Base-by-base conservation (phyloP, 2,329 filamentous ascomycete genomes). In the Fusarium sp. region DNA sequence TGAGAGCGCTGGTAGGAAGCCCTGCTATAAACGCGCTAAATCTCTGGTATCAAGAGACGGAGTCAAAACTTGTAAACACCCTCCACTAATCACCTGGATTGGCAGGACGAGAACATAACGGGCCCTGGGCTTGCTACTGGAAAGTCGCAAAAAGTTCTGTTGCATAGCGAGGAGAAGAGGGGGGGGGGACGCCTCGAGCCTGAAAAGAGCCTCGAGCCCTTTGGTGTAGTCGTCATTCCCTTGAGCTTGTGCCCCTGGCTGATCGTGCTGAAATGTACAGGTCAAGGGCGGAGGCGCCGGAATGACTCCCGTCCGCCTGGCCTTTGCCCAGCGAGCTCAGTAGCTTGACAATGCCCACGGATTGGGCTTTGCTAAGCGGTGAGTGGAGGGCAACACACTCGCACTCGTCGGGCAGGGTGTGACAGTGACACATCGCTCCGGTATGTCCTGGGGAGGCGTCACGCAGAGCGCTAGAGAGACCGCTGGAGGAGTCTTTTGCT, bases 221-320 rank as follows among this genome's bases (percentile, higher is more conserved):
- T 47, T 37, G 48, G 48, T 44, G 51, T 57, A 56, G 51, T 55
- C 61, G 56, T 65, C 61, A 64, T 56, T 61, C 49, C 48, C 33
- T n/a, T n/a, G 6, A 33, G 31, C 10, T 33, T 63, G 44, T 55
- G 52, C 49, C 57, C 60, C 63, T 46, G 43, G 50, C 46, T 23
- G 37, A 53, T 53, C 68, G 68, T 70, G 65, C 68, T 70, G 66
- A 70, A 58, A 70, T 70, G 48, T 70, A 70, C 68, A 66, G 57
- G 56, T 36, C 63, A 56, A 67, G 66, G 60, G 68, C 48, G 68
- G 68, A 70, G 66, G 66, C 65, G 62, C 66, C 63, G 57, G 68
- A 70, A 69, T 70, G 68, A 67, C 68, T 66, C 19, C 19, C 19
- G 19, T 19, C 68, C 68, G 67, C 67, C 63, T 56, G 43, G 31